These are phyloP conservation scores for Detonula confervacea DNA, from an alignment of 352 stramenopile genomes.

Conservation along the genomic window DNA sequence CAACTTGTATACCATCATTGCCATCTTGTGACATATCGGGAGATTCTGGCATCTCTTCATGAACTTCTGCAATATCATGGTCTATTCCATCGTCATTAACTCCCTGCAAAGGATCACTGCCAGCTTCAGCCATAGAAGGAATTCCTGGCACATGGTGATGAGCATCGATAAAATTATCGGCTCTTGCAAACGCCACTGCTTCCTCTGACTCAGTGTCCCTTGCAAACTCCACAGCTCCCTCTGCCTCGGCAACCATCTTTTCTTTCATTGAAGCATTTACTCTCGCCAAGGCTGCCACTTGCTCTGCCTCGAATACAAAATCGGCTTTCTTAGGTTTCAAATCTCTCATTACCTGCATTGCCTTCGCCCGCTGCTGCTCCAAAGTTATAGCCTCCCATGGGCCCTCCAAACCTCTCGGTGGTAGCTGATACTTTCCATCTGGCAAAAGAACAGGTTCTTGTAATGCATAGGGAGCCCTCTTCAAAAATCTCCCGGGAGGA, in stretches of 20 bases:
- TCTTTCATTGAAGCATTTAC: not conserved
- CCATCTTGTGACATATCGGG: not conserved
- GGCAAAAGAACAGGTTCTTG: conserved; percentile 20
- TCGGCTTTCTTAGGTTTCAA: conserved; percentile 15
- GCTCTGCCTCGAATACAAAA: not conserved
- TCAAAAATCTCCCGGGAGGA: conserved; percentile 48
- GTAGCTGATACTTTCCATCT: conserved; percentile 34
- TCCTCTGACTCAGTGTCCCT: no score
- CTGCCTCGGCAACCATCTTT: not conserved
- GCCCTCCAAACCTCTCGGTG: conserved; percentile 41
- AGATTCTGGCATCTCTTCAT: conserved; percentile 15
- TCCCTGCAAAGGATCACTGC: not conserved
- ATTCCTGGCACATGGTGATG: not conserved
- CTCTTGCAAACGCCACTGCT: no score
- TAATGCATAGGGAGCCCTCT: conserved; percentile 21
- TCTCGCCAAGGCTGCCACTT: not conserved
- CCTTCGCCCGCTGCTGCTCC: conserved; percentile 73
- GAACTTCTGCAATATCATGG: no score
- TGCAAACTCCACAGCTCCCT: no score
- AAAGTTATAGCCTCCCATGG: conserved; percentile 68
- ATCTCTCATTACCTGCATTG: conserved; percentile 77
- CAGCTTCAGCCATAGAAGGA: not conserved
- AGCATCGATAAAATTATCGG: no score
- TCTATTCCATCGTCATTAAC: no score
- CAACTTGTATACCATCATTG: not conserved